Percentiles rank a stretch among this genome's conserved stretches.
Conservation (phyloP, 164 flowering plant genomes). For the Aristolochia contorta region DNA sequence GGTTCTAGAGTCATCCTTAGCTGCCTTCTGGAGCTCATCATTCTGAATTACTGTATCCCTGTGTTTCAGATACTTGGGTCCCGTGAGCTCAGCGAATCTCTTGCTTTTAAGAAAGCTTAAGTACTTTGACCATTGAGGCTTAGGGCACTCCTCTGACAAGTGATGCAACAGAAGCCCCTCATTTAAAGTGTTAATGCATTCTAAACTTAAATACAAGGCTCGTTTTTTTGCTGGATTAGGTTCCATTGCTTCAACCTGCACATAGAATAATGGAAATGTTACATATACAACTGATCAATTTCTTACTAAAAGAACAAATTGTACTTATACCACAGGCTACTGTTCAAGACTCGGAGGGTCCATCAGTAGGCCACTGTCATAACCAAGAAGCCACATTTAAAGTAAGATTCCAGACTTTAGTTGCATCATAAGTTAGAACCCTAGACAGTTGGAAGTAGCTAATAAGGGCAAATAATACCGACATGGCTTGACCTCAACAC, state of each 20-base stretch:
- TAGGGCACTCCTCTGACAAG: conserved; percentile 70
- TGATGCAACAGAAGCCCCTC: conserved; percentile 85
- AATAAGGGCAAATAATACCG: too few species aligned
- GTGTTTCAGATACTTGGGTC: conserved; percentile 47
- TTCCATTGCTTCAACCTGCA: conserved; percentile 68
- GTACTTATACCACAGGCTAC: too few species aligned
- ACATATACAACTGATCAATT: not conserved
- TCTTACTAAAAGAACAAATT: too few species aligned
- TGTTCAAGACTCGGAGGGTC: too few species aligned
- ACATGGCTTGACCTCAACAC: too few species aligned
- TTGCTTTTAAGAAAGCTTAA: conserved; percentile 83
- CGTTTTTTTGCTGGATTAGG: conserved; percentile 51
- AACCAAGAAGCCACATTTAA: too few species aligned
- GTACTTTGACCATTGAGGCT: conserved; percentile 82
- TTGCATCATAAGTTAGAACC: too few species aligned
- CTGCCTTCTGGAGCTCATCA: conserved; percentile 13
- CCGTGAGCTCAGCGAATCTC: conserved; percentile 64
- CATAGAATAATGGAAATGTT: not conserved
- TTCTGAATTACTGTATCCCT: conserved; percentile 22
- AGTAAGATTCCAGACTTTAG: too few species aligned
- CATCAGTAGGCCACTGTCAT: too few species aligned
- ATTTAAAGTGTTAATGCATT: conserved; percentile 82
- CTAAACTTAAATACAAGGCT: conserved; percentile 58
- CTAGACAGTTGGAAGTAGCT: too few species aligned
- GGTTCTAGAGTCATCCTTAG: conserved; percentile 21